Conservation (phyloP, 306 rosid genomes). For the Lagenaria siceraria region DNA sequence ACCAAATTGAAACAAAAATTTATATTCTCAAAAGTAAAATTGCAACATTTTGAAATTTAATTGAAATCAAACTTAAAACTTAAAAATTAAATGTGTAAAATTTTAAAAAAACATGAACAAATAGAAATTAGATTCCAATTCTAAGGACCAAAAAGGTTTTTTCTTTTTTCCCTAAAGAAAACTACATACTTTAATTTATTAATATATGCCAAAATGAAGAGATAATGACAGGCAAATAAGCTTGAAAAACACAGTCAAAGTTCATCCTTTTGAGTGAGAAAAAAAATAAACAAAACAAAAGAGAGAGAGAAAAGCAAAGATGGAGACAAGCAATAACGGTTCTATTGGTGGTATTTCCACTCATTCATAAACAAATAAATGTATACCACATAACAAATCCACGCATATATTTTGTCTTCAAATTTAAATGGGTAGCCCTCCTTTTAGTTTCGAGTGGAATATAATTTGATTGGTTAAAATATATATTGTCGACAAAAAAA, state of each 20-base stretch:
- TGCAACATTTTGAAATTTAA: too few relatives aligned
- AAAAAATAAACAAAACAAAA: background rate
- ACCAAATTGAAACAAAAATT: too few relatives aligned
- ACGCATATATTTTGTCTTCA: background rate
- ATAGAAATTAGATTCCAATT: too few relatives aligned
- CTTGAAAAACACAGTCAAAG: background rate
- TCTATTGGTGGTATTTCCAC: background rate
- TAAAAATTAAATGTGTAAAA: too few relatives aligned
- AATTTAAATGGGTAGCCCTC: background rate
- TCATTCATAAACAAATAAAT: background rate
- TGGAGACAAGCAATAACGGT: background rate
- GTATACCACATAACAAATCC: background rate
- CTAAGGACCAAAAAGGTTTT: too few relatives aligned
- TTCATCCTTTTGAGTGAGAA: background rate
- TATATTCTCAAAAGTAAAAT: too few relatives aligned
- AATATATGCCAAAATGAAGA: background rate
- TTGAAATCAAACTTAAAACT: too few relatives aligned
- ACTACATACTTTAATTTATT: background rate
- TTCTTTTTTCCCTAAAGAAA: background rate
- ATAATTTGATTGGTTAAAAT: too few relatives aligned
- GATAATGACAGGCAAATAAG: background rate
- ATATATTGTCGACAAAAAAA: too few relatives aligned
- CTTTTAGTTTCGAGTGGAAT: too few relatives aligned
- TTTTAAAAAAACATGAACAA: too few relatives aligned
- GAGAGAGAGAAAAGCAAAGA: background rate